Base-by-base conservation (phyloP, 2,329 filamentous ascomycete species). In the Cladophialophora bantiana region DNA sequence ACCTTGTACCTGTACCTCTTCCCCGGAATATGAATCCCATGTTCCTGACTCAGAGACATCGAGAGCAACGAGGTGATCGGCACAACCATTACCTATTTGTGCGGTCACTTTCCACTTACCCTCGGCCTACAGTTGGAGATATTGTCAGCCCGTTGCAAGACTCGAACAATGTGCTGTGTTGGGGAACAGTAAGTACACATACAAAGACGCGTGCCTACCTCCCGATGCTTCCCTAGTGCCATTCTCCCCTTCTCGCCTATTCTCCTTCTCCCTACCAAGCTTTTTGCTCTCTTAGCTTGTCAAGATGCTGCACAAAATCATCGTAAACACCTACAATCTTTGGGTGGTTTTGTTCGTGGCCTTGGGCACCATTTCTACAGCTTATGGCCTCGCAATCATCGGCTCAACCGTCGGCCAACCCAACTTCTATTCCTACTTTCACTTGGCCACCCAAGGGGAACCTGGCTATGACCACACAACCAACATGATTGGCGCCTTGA, bases 351-450 rank as follows among this genome's bases (percentile, higher is more conserved):
- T 75, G 34, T 77, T 76, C 50, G 76, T 78, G 3, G 76, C 77
- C 36, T 64, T 77, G 26, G 76, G 77, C 40, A 74, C 75, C 15
- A 77, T 75, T 31, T 73, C 76, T 18, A 75, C 73, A 59, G 74
- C 74, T 26, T 78, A 77, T 66, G 67, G 74, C n/a, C 70, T 76
- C 56, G 74, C 75, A 20, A 73, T 78, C 57, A 81, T 83, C 48
- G 77, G 78, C 7, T 80, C 79, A 5, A 82, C 80, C 2, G 77
- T 83, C 45, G 82, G 81, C 1, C 80, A 83, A 64, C 80, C 81
- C 5, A 78, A 74, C 52, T 83, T 83, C 74, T 82, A 81, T 71
- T 74, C 71, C 4, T 79, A 78, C 72, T 78, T 83, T 62, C 70
- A 78, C 34, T 74, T 83, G 12, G 78, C 78, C 3, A 62, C 75